Conservation (phyloP, 2,329 filamentous ascomycete species). For the Lachnellula willkommii region DNA sequence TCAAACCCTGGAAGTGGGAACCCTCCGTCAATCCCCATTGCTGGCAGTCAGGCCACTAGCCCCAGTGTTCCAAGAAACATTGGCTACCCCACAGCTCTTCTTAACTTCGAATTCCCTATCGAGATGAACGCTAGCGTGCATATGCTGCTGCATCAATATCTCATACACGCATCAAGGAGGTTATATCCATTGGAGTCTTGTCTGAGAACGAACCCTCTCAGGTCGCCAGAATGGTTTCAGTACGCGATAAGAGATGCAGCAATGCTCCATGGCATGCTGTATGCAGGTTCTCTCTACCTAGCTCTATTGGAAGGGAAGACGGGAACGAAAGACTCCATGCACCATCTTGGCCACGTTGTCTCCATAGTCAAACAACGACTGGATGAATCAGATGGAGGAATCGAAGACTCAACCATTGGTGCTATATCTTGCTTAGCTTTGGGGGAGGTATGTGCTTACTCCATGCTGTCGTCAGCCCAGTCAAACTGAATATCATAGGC, state of each 20-base stretch:
- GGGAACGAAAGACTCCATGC: slow-evolving; percentile 16
- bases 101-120: slow-evolving; percentile 11
- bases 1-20: neutral
- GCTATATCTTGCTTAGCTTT: slow-evolving; percentile 22
- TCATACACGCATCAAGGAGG: slow-evolving; percentile 11
- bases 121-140: slow-evolving; percentile 12
- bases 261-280: slow-evolving; percentile 21
- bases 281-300: slow-evolving; percentile 18
- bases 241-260: slow-evolving; percentile 19
- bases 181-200: slow-evolving; percentile 13
- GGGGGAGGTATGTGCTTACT: slow-evolving; percentile 13
- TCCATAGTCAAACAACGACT: slow-evolving; percentile 16
- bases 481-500: slow-evolving; percentile 9
- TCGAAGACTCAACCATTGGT: slow-evolving; percentile 15
- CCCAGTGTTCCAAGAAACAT: slow-evolving; percentile 1
- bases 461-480: neutral
- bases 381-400: neutral
- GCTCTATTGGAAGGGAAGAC: slow-evolving; percentile 12
- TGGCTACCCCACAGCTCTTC: slow-evolving; percentile 13
- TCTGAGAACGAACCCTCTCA: slow-evolving; percentile 15
- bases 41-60: neutral
- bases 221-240: slow-evolving; percentile 18
- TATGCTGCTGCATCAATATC: slow-evolving; percentile 14
- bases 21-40: neutral
- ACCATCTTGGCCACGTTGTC: slow-evolving; percentile 12